These are phyloP conservation scores for Russula abietina DNA, from an alignment of 768 basidiomycete genomes.

Conservation along the genomic window DNA sequence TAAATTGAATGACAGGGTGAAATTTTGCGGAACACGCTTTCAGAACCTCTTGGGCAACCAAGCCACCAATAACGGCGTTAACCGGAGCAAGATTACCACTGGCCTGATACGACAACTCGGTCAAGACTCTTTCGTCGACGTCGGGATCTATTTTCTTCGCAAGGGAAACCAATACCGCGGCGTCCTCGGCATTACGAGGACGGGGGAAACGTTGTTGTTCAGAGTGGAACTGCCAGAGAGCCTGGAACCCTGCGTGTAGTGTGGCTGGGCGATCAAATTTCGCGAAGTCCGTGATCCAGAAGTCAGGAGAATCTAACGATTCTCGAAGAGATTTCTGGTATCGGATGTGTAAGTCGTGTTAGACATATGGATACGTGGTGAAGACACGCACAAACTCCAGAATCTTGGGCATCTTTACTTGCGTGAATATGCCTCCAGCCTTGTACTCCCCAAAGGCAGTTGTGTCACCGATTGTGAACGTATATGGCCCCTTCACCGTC, in stretches of 20 bases:
- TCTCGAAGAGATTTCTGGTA: constrained; percentile 88
- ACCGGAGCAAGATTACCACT: constrained; percentile 85
- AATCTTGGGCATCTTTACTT: constrained; percentile 98
- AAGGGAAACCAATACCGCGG: constrained; percentile 58
- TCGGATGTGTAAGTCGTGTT: not conserved
- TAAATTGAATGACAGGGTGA: constrained; percentile 89
- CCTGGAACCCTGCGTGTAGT: constrained; percentile 92
- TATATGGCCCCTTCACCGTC: constrained; percentile 93
- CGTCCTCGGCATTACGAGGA: constrained; percentile 79
- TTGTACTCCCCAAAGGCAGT: constrained; percentile 70
- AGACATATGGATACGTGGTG: constrained; percentile 1
- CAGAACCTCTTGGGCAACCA: constrained; percentile 95
- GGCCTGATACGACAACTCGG: constrained; percentile 87
- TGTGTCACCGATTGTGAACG: constrained; percentile 94
- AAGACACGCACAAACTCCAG: constrained; percentile 74
- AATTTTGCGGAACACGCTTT: constrained; percentile 98
- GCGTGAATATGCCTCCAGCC: constrained; percentile 89
- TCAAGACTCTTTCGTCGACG: constrained; percentile 72
- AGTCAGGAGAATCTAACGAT: constrained; percentile 73
- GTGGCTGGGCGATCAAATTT: constrained; percentile 91
- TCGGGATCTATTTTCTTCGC: constrained; percentile 76
- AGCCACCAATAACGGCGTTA: constrained; percentile 91
- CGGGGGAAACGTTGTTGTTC: constrained; percentile 66
- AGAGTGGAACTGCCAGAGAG: constrained; percentile 70
- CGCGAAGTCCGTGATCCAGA: constrained; percentile 92